phyloP scores from a whole-genome alignment of 2,329 filamentous ascomycete species.

The Neobulgaria alba region DNA sequence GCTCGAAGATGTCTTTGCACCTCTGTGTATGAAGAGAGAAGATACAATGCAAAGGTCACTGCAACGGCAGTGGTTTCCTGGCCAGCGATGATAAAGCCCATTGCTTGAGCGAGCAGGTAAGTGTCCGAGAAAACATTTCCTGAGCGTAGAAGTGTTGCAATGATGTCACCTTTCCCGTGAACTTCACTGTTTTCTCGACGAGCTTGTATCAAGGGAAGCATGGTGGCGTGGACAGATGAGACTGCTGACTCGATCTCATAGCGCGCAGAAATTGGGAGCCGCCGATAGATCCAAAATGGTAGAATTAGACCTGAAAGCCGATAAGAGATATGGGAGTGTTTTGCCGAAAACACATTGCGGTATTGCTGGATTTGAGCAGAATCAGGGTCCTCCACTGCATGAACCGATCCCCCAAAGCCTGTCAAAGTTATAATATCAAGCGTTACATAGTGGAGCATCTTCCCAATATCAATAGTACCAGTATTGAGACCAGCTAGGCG shows the following conservation, averaged over 20 bases:
- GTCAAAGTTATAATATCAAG: conserved; percentile 58
- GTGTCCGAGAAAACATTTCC: background rate
- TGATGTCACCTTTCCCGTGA: background rate
- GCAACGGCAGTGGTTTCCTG: conserved; percentile 38
- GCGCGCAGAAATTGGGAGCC: background rate
- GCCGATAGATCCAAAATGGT: background rate
- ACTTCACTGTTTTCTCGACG: conserved; percentile 43
- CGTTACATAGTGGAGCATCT: background rate
- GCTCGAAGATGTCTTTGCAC: conserved; percentile 34
- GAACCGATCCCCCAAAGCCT: conserved; percentile 27
- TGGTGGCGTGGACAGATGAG: background rate
- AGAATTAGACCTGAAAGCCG: background rate
- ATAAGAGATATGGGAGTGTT: background rate
- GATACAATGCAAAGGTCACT: conserved; percentile 35
- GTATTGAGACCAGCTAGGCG: conserved; percentile 65
- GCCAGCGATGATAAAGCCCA: conserved; percentile 73
- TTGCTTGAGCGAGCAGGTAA: conserved; percentile 60
- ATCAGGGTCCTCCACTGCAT: background rate
- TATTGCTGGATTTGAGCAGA: background rate
- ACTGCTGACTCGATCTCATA: background rate
- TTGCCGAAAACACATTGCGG: background rate
- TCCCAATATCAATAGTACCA: conserved; percentile 59
- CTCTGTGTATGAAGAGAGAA: conserved; percentile 32
- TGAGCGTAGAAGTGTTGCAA: background rate
- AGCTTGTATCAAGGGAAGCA: background rate